Evolutionary conservation across 139 green algal species (phyloP), one percentile per base, ranked within the genome.

Genomic region (Microglena sp.): DNA sequence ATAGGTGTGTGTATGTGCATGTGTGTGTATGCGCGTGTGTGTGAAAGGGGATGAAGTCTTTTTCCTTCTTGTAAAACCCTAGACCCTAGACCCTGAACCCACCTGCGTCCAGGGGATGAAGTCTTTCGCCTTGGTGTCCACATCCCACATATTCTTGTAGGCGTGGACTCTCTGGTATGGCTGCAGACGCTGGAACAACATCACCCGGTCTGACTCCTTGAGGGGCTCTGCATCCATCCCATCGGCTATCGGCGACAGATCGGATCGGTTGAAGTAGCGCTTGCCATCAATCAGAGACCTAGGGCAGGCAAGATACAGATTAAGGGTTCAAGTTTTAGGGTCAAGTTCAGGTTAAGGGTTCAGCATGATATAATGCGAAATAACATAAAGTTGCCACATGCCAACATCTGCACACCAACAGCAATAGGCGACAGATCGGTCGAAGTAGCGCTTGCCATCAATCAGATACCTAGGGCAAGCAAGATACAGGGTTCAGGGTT

Each of bases 281-380:
- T 62, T 58, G 31, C 56, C 60, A 26, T 75, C 53, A 33, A 21
- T 58, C 30, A 75, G 53, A 26, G 33, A 62, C 55, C 65, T 71
- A 50, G 11, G 11, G 40, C 11, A 18, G 40, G 40, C 11, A 18
- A 18, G 40, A 18, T 15, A 50, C 11, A 50, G 40, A 50, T 11
- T 18, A 50, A 11, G 40, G 40, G 40, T 11, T 50, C 15, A 24
- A 18, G 40, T 11, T 50, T 11, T 24, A 18, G 40, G 40, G 40
- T 11, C 15, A 18, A 50, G 40, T 11, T 11, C 15, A 24, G 40
- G 11, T 24, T 50, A 18, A 24, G 40, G 11, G 40, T 50, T 11
- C 40, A 18, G 11, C 15, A 50, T 11, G 40, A 18, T 11, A 18
- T 24, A 50, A 18, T 50, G 40, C 40, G 40, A 18, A 50, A 18